These are phyloP conservation scores for Candida incommunis DNA, from an alignment of 805 yeast species.

Conservation along the genomic window DNA sequence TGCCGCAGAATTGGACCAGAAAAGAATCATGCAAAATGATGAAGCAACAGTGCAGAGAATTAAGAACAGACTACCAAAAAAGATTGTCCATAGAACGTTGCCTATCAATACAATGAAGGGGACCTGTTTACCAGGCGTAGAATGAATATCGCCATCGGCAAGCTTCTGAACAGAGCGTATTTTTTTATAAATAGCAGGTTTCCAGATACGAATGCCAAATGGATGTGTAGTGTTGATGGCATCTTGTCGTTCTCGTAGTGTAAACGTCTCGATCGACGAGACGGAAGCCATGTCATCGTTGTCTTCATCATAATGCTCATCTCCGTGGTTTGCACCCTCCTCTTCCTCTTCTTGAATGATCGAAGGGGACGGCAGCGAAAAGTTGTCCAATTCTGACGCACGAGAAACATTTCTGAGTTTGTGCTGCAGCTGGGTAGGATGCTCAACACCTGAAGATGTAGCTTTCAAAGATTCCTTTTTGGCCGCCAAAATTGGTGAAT, in stretches of 20 bases:
- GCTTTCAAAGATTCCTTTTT: neutral
- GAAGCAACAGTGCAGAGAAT: constrained; percentile 38
- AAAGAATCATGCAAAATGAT: constrained; percentile 27
- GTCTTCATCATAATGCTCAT: constrained; percentile 27
- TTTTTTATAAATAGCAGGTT: constrained; percentile 92
- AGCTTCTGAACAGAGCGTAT: constrained; percentile 78
- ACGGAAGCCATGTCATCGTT: constrained; percentile 17
- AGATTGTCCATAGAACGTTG: constrained; percentile 57
- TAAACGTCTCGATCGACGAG: constrained; percentile 64
- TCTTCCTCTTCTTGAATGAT: neutral
- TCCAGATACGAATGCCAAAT: constrained; percentile 97
- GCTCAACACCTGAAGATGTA: neutral
- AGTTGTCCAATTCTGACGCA: neutral
- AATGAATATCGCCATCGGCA: constrained; percentile 90
- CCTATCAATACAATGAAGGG: constrained; percentile 50
- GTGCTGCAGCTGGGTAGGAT: neutral
- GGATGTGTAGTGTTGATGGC: constrained; percentile 97
- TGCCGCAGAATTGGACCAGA: constrained; percentile 34
- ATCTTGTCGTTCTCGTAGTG: constrained; percentile 82
- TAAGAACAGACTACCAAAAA: constrained; percentile 56
- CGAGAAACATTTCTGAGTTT: neutral
- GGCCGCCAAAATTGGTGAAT: neutral
- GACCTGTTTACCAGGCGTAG: constrained; percentile 39
- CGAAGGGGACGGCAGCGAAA: neutral
- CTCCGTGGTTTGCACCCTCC: no score